Percentiles rank a stretch among this genome's conserved stretches.
These are phyloP conservation scores for Pelomyxa schiedti DNA, from an alignment of 78 protist species.

Conservation along the genomic window DNA sequence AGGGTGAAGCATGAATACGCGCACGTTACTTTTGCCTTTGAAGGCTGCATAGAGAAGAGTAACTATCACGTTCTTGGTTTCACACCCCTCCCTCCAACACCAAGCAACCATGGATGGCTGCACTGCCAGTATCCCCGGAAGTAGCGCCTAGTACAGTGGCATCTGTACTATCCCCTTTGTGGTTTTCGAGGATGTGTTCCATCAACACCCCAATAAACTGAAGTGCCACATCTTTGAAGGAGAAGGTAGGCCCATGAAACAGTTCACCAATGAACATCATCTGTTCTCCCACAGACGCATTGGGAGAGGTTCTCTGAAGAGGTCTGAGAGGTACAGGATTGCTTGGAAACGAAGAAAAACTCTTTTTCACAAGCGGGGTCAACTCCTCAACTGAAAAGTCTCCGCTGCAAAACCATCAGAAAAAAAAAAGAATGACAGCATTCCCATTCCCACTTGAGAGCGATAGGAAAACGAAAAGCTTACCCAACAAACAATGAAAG, in stretches of 20 bases:
- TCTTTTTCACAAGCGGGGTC: background rate
- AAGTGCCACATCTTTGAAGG: constrained; percentile 78
- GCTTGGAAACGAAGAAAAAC: background rate
- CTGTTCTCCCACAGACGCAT: background rate
- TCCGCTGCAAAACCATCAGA: background rate
- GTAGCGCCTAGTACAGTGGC: constrained; percentile 68
- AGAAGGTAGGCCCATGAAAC: constrained; percentile 69
- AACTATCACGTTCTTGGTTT: background rate
- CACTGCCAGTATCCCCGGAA: constrained; percentile 72
- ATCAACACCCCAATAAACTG: constrained; percentile 57
- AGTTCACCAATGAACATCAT: constrained; percentile 34
- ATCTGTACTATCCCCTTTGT: background rate
- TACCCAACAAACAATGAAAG: background rate
- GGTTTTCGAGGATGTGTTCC: constrained; percentile 10
- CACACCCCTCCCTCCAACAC: background rate
- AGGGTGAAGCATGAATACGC: constrained; percentile 57
- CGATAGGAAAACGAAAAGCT: background rate
- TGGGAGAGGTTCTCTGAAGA: background rate
- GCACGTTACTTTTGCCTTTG: constrained; percentile 29
- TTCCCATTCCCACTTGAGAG: background rate
- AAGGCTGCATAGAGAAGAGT: background rate
- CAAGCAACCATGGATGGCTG: constrained; percentile 53
- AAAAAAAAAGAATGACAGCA: background rate
- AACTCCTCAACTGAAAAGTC: background rate
- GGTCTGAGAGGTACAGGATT: background rate